Evolutionary conservation across 202 grass and related monocot species (phyloP), one percentile per base, ranked within the genome.

Genomic region (Alloteropsis angusta): DNA sequence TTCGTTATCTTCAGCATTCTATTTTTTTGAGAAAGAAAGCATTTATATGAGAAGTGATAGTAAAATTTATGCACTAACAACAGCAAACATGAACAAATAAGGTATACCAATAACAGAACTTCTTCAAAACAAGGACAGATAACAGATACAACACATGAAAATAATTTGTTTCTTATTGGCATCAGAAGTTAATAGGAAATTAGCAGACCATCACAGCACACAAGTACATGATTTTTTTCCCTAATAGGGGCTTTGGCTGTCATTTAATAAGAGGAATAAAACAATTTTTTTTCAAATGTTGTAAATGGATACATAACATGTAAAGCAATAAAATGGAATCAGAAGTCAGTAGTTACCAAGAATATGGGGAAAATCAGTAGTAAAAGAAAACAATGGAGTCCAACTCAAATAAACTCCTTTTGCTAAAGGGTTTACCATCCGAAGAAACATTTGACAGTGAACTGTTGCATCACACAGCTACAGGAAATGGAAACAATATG

Each of bases 1-100:
- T 56, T 87, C 74, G 19, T 96, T 96, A 25, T 96, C 92, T 64
- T 96, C 87, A 46, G 92, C 92, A 28, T 96, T 96, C 87, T 96
- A 17, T 30, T 30, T 30, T 30, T 48, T 43, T 34, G 0, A 75
- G 17, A 36, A 60, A 75, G 7, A 36, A 66, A 59, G 32, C 19
- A 18, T 56, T 47, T 43, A 37, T 28, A 64, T 3, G 7, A 48
- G 22, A 47, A 44, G 1, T 26, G 38, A 0, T 18, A 37, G 11
- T 39, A 61, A 18, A 0, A 71, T 61, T 46, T 42, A 18, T 46
- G 15, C 36, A 57, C 7, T n/a, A 60, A 63, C 0, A 13, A 17
- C 4, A 23, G 25, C 11, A 77, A 49, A 72, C 3, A 72, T 7
- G 35, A 25, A 8, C 23, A 8, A 54, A 78, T 36, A 0, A 59